Evolutionary conservation across 345 rosid genomes (phyloP).

Genomic region (Melaleuca quinquenervia): DNA sequence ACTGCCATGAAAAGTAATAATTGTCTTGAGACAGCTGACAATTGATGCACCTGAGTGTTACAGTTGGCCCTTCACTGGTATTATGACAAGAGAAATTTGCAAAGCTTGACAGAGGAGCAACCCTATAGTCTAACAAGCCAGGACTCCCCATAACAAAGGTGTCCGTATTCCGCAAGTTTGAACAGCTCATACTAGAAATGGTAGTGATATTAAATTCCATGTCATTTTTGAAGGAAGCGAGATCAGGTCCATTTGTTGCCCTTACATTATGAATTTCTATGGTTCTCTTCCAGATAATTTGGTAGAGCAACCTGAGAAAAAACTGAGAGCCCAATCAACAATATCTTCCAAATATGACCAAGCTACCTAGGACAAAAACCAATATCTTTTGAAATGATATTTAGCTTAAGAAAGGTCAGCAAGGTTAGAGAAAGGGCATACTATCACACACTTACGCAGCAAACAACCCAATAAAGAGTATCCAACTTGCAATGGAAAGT

Average conservation of each 20-base stretch:
- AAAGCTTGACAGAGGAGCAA: slow-evolving; percentile 33
- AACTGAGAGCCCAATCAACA: slow-evolving; percentile 31
- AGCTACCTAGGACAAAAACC: background rate
- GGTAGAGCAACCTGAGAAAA: slow-evolving; percentile 86
- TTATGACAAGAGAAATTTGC: slow-evolving; percentile 57
- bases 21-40: slow-evolving; percentile 46
- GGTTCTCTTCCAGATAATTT: slow-evolving; percentile 67
- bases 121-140: slow-evolving; percentile 45
- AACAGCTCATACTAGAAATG: slow-evolving; percentile 82
- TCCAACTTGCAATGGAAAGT: slow-evolving; percentile 92
- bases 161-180: slow-evolving; percentile 56
- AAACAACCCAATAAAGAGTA: slow-evolving; percentile 78
- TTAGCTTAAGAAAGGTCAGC: background rate
- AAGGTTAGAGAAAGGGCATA: background rate
- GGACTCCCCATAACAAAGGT: slow-evolving; percentile 55
- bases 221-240: slow-evolving; percentile 58
- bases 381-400: background rate
- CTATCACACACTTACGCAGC: slow-evolving; percentile 67
- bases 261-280: slow-evolving; percentile 82
- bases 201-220: slow-evolving; percentile 80
- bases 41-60: slow-evolving; percentile 54
- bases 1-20: slow-evolving; percentile 77
- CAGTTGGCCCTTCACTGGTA: slow-evolving; percentile 66
- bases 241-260: slow-evolving; percentile 73
- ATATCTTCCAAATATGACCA: background rate